phyloP scores from a whole-genome alignment of 2,329 filamentous ascomycete genomes.

The Neurospora sp. region DNA sequence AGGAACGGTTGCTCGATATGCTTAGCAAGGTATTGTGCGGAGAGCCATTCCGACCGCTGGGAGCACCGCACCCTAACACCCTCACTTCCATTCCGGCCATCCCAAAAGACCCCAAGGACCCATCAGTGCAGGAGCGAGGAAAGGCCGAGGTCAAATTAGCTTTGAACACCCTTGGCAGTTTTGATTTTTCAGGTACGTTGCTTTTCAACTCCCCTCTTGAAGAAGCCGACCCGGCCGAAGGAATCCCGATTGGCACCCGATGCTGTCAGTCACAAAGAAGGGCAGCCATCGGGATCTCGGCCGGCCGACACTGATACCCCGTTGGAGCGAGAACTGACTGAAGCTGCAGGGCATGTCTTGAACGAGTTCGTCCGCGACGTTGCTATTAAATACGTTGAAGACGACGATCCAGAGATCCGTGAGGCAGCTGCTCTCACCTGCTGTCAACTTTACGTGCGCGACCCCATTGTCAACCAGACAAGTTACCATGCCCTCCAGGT shows the following conservation, averaged over 20 bases:
- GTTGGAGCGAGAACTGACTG: conserved; percentile 11
- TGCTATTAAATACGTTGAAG: conserved; percentile 95
- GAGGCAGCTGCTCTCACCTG: conserved; percentile 94
- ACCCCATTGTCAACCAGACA: conserved; percentile 96
- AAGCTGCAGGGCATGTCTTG: conserved; percentile 59
- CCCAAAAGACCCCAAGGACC: conserved; percentile 78
- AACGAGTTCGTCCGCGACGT: conserved; percentile 99
- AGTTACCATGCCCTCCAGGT: conserved; percentile 95
- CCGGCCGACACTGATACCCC: neutral
- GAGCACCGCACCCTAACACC: conserved; percentile 77
- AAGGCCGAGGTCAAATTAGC: conserved; percentile 88
- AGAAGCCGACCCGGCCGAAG: neutral
- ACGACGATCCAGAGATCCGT: conserved; percentile 85
- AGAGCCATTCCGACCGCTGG: conserved; percentile 83
- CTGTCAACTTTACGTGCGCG: conserved; percentile 92
- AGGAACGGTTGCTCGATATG: conserved; percentile 89
- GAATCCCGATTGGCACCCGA: neutral
- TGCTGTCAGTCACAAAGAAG: neutral
- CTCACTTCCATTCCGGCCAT: conserved; percentile 73
- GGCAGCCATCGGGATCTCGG: neutral
- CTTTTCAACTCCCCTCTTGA: neutral
- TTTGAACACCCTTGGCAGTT: conserved; percentile 91
- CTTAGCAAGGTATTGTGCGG: conserved; percentile 89
- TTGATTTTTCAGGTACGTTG: conserved; percentile 66
- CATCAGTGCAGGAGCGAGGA: conserved; percentile 66